A percentile compares a stretch with the other conserved stretches of the same genome.
Conservation (phyloP, 1,139 yeast species). For the Sugiyamaella grinbergsii region DNA sequence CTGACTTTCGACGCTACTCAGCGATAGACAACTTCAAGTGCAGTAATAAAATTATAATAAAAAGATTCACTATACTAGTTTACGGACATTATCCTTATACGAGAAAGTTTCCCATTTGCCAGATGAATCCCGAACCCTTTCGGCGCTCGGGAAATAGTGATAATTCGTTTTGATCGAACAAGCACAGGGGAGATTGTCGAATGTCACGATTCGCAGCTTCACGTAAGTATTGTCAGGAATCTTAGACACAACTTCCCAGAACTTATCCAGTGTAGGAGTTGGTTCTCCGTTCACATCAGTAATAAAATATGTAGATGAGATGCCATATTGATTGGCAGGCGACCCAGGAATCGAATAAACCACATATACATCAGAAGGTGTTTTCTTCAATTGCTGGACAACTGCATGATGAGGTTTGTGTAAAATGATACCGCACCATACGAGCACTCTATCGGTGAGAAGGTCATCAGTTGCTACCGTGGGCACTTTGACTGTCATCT, state of each 20-base stretch:
- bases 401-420: slow-evolving; percentile 73
- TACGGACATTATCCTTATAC: slow-evolving; percentile 25
- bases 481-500: slow-evolving; percentile 60
- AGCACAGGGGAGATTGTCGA: slow-evolving; percentile 84
- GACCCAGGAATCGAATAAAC: slow-evolving; percentile 75
- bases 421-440: slow-evolving; percentile 79
- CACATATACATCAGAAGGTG: slow-evolving; percentile 84
- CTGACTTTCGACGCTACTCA: too few relatives aligned
- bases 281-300: slow-evolving; percentile 83
- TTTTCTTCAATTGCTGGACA: slow-evolving; percentile 69
- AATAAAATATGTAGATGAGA: slow-evolving; percentile 76
- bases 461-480: slow-evolving; percentile 59
- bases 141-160: slow-evolving; percentile 87
- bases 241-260: slow-evolving; percentile 60
- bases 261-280: slow-evolving; percentile 68
- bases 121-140: slow-evolving; percentile 45
- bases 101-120: slow-evolving; percentile 30
- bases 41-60: too few relatives aligned
- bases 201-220: slow-evolving; percentile 76
- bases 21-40: too few relatives aligned
- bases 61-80: slow-evolving; percentile 15
- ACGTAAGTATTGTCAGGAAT: slow-evolving; percentile 82
- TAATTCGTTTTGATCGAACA: slow-evolving; percentile 83
- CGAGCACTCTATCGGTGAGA: slow-evolving; percentile 66
- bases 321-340: slow-evolving; percentile 83